phyloP scores from a whole-genome alignment of 1,284 basidiomycete genomes.

The Ustilago loliicola region DNA sequence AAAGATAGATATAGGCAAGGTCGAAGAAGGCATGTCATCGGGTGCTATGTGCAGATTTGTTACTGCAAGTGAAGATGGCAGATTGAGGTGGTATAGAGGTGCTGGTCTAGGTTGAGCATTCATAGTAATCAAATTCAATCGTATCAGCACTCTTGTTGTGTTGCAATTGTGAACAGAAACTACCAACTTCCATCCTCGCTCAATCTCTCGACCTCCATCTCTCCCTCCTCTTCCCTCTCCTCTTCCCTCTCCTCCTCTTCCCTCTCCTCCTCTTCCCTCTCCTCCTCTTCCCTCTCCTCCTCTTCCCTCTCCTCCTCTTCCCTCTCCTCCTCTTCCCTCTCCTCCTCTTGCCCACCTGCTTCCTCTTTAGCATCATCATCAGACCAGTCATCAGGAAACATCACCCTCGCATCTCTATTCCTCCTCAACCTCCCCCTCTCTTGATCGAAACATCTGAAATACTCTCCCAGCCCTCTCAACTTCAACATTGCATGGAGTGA shows the following conservation, averaged over 20 bases:
- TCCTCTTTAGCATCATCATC: constrained; percentile 24
- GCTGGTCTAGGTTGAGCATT: constrained; percentile 36
- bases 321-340: constrained; percentile 6
- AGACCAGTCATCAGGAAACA: constrained; percentile 51
- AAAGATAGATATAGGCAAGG: background rate
- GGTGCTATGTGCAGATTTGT: constrained; percentile 40
- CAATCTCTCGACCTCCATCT: constrained; percentile 1
- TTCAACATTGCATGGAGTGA: constrained; percentile 21
- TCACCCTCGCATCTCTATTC: constrained; percentile 13
- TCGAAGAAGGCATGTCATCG: background rate
- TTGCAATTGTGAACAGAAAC: background rate
- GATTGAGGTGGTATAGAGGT: constrained; percentile 42
- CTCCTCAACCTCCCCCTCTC: constrained; percentile 16
- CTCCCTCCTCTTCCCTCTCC: background rate
- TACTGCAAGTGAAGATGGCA: constrained; percentile 44
- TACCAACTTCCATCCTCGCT: constrained; percentile 38
- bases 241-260: constrained; percentile 5
- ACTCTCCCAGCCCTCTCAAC: constrained; percentile 28
- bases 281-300: constrained; percentile 4
- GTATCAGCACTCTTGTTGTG: background rate
- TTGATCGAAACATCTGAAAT: constrained; percentile 51
- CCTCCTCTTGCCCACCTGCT: too few species aligned
- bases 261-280: background rate
- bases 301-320: background rate
- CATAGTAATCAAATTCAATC: background rate